Conservation (phyloP, 805 yeast genomes). For the Candida easanensis region DNA sequence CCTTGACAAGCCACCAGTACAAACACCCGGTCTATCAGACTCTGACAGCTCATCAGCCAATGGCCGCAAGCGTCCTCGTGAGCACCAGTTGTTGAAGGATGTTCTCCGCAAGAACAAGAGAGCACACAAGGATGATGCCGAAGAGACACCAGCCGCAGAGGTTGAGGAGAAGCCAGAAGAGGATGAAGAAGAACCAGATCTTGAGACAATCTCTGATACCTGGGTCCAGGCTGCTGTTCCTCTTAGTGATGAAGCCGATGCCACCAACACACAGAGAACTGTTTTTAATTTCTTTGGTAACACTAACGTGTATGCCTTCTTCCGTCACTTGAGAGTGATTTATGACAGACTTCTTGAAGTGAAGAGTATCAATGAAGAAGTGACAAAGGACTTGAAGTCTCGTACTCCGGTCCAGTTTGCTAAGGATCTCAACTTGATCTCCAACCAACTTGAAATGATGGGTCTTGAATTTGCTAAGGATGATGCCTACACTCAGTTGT, state of each 20-base stretch:
- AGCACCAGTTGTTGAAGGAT: slow-evolving; percentile 55
- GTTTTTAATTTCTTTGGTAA: slow-evolving; percentile 81
- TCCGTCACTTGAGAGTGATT: slow-evolving; percentile 79
- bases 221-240: slow-evolving; percentile 26
- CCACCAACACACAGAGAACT: slow-evolving; percentile 39
- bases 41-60: slow-evolving; percentile 15
- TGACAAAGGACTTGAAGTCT: slow-evolving; percentile 64
- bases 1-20: slow-evolving; percentile 3
- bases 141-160: slow-evolving; percentile 24
- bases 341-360: slow-evolving; percentile 80
- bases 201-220: slow-evolving; percentile 24
- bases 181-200: slow-evolving; percentile 25
- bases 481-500: slow-evolving; percentile 75
- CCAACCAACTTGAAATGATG: slow-evolving; percentile 77
- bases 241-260: slow-evolving; percentile 27
- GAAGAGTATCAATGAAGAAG: slow-evolving; percentile 66
- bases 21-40: slow-evolving; percentile 12
- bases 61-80: slow-evolving; percentile 39
- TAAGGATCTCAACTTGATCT: slow-evolving; percentile 75
- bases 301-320: slow-evolving; percentile 82
- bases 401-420: slow-evolving; percentile 76
- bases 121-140: slow-evolving; percentile 26
- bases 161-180: slow-evolving; percentile 28
- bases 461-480: slow-evolving; percentile 69
- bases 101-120: slow-evolving; percentile 53